Base-by-base conservation (phyloP, 139 green algal genomes). In the Coccomyxa sp. region DNA sequence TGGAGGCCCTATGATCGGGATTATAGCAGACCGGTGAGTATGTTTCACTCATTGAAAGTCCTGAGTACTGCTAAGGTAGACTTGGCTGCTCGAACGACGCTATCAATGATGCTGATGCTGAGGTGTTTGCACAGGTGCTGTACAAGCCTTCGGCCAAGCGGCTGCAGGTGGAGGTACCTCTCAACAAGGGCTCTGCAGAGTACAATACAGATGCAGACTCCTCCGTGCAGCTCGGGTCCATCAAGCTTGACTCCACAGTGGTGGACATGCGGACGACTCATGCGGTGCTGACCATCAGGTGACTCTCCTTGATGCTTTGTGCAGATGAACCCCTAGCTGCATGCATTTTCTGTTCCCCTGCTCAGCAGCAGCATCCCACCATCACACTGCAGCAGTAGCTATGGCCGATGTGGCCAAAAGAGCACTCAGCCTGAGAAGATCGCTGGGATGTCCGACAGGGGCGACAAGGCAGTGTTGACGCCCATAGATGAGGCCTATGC, bases 401-500 rank as follows among this genome's bases (percentile, higher is more conserved):
- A n/a, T n/a, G n/a, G n/a, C n/a, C n/a, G n/a, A n/a, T n/a, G n/a
- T n/a, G n/a, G n/a, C n/a, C n/a, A n/a, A n/a, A n/a, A n/a, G n/a
- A n/a, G n/a, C n/a, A n/a, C n/a, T n/a, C n/a, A n/a, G n/a, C n/a
- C n/a, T n/a, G n/a, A n/a, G n/a, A 76, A 27, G 31, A 6, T 73
- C 33, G 7, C 73, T 75, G 81, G 75, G 54, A 64, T 29, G 24
- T 55, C 29, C 27, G n/a, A 44, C 16, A 69, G 38, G 22, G 89
- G 85, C 27, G 83, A 91, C 55, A 85, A 87, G 41, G 78, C 97
- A 22, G 76, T 97, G 69, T 81, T 98, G 16, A 78, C 90, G 70
- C 92, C 94, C 6, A n/a, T 98, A 0, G 83, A 95, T 31, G 91
- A 91, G 50, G 88, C 85, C 2, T 69, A 97, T 58, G 92, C 97